phyloP scores from a whole-genome alignment of 805 yeast species.

The Lipomyces chichibuensis region DNA sequence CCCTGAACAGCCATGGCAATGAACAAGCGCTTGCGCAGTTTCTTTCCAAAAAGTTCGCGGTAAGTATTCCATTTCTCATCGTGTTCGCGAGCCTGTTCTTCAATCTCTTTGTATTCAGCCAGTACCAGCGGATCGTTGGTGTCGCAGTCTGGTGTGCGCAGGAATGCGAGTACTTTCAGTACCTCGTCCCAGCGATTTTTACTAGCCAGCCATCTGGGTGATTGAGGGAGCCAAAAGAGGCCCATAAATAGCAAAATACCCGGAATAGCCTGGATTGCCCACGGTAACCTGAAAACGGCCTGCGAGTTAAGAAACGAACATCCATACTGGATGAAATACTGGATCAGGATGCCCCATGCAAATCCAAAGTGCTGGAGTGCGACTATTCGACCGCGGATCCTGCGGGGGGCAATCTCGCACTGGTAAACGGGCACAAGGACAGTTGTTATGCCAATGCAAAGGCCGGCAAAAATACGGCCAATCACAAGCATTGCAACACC shows the following conservation, averaged over 20 bases:
- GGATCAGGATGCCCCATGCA: not conserved
- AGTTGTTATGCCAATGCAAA: slow-evolving; percentile 81
- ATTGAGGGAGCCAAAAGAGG: slow-evolving; percentile 76
- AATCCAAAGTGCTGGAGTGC: slow-evolving; percentile 84
- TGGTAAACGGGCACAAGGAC: slow-evolving; percentile 86
- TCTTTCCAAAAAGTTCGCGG: not conserved
- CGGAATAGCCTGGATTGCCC: slow-evolving; percentile 64
- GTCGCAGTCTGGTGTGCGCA: slow-evolving; percentile 79
- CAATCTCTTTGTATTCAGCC: slow-evolving; percentile 74
- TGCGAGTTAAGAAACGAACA: slow-evolving; percentile 70
- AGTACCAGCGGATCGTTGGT: slow-evolving; percentile 68
- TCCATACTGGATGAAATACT: slow-evolving; percentile 1
- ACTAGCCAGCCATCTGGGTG: slow-evolving; percentile 87
- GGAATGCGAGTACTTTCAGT: slow-evolving; percentile 82
- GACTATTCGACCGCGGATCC: slow-evolving; percentile 78
- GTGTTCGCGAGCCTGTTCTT: slow-evolving; percentile 75
- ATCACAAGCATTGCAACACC: slow-evolving; percentile 44
- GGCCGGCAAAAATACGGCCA: slow-evolving; percentile 76
- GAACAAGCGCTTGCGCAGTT: slow-evolving; percentile 82
- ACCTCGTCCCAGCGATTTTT: slow-evolving; percentile 58
- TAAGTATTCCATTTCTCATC: slow-evolving; percentile 45
- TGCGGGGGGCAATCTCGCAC: slow-evolving; percentile 83
- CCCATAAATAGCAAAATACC: slow-evolving; percentile 71
- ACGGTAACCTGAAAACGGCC: slow-evolving; percentile 55
- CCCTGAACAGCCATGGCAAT: slow-evolving; percentile 89